phyloP scores from a whole-genome alignment of 768 basidiomycete species.

The Russula griseocarnosa region DNA sequence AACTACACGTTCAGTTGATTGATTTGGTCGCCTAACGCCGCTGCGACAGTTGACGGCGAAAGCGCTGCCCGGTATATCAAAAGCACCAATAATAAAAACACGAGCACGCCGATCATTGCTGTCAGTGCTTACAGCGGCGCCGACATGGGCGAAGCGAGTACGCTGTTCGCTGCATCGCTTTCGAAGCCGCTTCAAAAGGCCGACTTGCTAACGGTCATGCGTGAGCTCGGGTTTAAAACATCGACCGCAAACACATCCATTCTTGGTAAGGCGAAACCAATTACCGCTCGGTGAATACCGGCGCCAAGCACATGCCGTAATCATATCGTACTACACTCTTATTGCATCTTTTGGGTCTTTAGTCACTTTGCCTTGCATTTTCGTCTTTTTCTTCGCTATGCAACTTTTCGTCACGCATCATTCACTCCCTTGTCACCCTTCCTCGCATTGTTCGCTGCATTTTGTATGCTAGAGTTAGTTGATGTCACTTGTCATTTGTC shows the following conservation, averaged over 20 bases:
- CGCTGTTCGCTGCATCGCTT: slow-evolving; percentile 75
- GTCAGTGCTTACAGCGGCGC: slow-evolving; percentile 82
- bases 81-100: slow-evolving; percentile 93
- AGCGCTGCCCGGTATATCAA: slow-evolving; percentile 96
- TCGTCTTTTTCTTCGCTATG: slow-evolving; percentile 18
- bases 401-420: slow-evolving; percentile 15
- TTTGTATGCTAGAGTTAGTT: slow-evolving; percentile 27
- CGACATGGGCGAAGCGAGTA: slow-evolving; percentile 59
- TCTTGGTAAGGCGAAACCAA: slow-evolving; percentile 18
- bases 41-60: slow-evolving; percentile 80
- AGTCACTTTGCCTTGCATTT: slow-evolving; percentile 14
- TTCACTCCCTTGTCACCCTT: slow-evolving; percentile 9
- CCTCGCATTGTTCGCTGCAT: slow-evolving; percentile 21
- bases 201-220: slow-evolving; percentile 74
- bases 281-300: slow-evolving; percentile 20
- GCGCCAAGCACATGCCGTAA: slow-evolving; percentile 13
- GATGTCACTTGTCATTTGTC: slow-evolving; percentile 11
- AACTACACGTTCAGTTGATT: not conserved
- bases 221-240: slow-evolving; percentile 87
- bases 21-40: slow-evolving; percentile 12
- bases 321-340: slow-evolving; percentile 6
- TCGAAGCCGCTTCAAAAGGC: slow-evolving; percentile 88
- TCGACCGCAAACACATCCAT: slow-evolving; percentile 55
- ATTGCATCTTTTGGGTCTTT: slow-evolving; percentile 9
- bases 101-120: slow-evolving; percentile 86